Evolutionary conservation across 305 asterid genomes (phyloP).

Genomic region (Coffea humblotiana): DNA sequence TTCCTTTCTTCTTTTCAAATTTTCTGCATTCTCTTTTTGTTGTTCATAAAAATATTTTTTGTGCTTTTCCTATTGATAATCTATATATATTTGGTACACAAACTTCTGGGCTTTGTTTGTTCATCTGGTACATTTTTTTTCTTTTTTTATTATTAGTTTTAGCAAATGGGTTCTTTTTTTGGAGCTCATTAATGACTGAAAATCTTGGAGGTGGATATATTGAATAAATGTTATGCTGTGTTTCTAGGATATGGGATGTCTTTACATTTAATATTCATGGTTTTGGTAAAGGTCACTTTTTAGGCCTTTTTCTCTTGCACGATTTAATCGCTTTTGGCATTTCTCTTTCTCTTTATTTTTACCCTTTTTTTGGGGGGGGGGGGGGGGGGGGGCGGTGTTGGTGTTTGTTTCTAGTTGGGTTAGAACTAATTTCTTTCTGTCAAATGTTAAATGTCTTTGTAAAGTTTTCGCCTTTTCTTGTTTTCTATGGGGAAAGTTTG

Average conservation of each 20-base stretch:
- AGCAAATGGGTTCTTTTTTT: background rate
- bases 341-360: constrained; percentile 2
- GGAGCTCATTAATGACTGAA: constrained; percentile 2
- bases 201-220: constrained; percentile 9
- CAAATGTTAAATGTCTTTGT: constrained; percentile 10
- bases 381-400: no score
- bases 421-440: background rate
- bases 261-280: constrained; percentile 23
- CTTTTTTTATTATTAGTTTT: background rate
- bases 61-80: background rate
- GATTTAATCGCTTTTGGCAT: constrained; percentile 20
- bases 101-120: background rate
- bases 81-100: constrained; percentile 1
- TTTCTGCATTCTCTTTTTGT: background rate
- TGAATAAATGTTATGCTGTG: background rate
- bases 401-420: background rate
- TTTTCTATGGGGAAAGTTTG: background rate
- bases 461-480: constrained; percentile 22
- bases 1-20: background rate
- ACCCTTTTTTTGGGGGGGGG: no score
- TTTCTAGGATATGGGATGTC: constrained; percentile 10
- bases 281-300: constrained; percentile 36
- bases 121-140: background rate
- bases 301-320: constrained; percentile 21
- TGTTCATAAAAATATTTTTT: background rate